Percentiles rank a stretch among this genome's conserved stretches.
These are phyloP conservation scores for Thielaviopsis ethacetica DNA, from an alignment of 2,329 filamentous ascomycete genomes.

Conservation along the genomic window DNA sequence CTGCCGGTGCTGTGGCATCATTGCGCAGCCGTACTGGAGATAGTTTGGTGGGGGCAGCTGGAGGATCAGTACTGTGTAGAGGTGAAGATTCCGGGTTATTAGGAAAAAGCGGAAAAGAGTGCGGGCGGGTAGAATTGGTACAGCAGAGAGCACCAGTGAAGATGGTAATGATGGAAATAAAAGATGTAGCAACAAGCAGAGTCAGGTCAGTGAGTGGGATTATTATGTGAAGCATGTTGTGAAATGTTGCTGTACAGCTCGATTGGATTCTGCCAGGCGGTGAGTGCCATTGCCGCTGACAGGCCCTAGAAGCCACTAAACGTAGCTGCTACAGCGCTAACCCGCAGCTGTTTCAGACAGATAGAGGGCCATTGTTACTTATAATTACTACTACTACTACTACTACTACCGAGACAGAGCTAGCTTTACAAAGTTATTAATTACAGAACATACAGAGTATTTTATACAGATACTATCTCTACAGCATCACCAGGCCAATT, in stretches of 20 bases:
- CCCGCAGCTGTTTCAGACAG: too few relatives aligned
- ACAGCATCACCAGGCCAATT: conserved; percentile 71
- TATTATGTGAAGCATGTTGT: neutral
- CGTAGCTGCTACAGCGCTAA: too few relatives aligned
- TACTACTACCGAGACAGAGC: too few relatives aligned
- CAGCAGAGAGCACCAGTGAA: neutral
- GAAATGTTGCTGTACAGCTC: neutral
- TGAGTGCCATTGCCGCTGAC: neutral
- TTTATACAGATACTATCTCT: conserved; percentile 16
- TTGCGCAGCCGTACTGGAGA: neutral
- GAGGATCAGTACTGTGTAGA: neutral
- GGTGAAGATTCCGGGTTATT: neutral
- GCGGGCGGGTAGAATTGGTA: neutral
- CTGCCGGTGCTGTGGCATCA: conserved; percentile 7
- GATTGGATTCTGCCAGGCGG: conserved; percentile 12
- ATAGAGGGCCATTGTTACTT: too few relatives aligned
- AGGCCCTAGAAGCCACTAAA: neutral
- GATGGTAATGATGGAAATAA: neutral
- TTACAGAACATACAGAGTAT: neutral
- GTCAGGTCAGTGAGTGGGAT: neutral
- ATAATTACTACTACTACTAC: too few relatives aligned
- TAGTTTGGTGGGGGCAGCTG: neutral
- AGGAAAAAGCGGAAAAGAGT: neutral
- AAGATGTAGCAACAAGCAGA: neutral
- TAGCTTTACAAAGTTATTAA: too few relatives aligned